Percentiles rank a stretch among this genome's conserved stretches.
Conservation (phyloP, 768 basidiomycete species). For the Russula virescens region DNA sequence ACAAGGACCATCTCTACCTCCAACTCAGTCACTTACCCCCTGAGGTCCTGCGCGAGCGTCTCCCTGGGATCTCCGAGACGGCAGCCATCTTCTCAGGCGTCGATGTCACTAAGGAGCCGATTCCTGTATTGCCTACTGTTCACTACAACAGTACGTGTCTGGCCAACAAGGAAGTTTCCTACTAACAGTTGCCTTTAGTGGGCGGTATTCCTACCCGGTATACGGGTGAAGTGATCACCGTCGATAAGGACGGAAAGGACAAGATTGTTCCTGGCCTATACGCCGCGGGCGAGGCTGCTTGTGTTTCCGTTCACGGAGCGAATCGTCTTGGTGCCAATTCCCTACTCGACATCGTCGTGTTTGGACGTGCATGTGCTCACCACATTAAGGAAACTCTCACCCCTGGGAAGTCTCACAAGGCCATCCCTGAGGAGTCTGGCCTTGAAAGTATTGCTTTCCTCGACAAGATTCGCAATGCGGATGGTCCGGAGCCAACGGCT, state of each 20-base stretch:
- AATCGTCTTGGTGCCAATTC: constrained; percentile 99
- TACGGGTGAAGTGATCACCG: constrained; percentile 93
- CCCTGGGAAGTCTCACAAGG: constrained; percentile 87
- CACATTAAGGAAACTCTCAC: constrained; percentile 90
- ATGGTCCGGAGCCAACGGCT: constrained; percentile 81
- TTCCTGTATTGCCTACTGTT: constrained; percentile 96
- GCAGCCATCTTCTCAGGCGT: constrained; percentile 98
- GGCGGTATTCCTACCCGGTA: constrained; percentile 99
- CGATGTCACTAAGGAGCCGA: constrained; percentile 99
- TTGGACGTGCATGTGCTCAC: constrained; percentile 97
- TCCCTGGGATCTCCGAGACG: constrained; percentile 99
- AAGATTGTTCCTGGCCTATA: constrained; percentile 93
- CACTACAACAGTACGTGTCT: constrained; percentile 89
- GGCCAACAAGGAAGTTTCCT: not conserved
- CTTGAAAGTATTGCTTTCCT: constrained; percentile 78
- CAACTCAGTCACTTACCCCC: constrained; percentile 97
- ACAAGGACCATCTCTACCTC: constrained; percentile 95
- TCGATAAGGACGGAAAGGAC: constrained; percentile 86
- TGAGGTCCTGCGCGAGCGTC: constrained; percentile 90
- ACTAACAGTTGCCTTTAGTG: constrained; percentile 48
- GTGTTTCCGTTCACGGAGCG: constrained; percentile 97
- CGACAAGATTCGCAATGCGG: constrained; percentile 79
- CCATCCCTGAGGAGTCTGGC: constrained; percentile 81
- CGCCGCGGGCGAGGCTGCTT: constrained; percentile 98
- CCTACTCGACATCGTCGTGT: constrained; percentile 96